Evolutionary conservation across 257 asterid genomes (phyloP), one percentile per base, ranked within the genome.

Genomic region (Solanum paucissectum): DNA sequence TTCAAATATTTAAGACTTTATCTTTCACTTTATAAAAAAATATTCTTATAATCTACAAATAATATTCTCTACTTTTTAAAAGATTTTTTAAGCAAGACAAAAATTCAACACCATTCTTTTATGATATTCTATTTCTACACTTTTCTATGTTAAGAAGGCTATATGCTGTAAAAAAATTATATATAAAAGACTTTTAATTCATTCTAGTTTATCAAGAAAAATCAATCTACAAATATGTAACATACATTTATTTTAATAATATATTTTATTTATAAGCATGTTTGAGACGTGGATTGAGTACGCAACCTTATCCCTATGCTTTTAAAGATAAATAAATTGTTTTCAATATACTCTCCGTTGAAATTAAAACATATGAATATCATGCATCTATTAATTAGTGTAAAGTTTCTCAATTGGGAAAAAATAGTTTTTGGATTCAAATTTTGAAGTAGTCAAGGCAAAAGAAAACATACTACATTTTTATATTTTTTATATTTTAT

Each of bases 281-380:
- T 55, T 0, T 55, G n/a, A 55, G 11, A 9, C 1, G 4, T 55
- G 66, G 0, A 0, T 55, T 21, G 25, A 16, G 3, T 29, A 44
- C 5, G 2, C 13, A 44, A 44, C 0, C 2, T 44, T 11, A 44
- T 3, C 0, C 14, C 14, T 4, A 44, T 12, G 5, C 52, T 44
- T 44, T 0, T 1, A 3, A 44, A 55, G 11, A 55, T 20, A 55
- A 55, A 55, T 4, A 0, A 20, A 55, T 0, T 20, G 0, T 55
- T 55, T 55, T 55, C 10, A 2, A 55, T 55, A 20, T 2, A 20
- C 25, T 18, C 66, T 55, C 25, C 23, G 0, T 7, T 52, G 60
- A 52, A 7, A 2, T 55, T 55, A 55, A 55, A 7, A 6, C 1
- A 55, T 20, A 49, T 49, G 60, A 49, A 49, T 49, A 49, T 49